These are phyloP conservation scores for Coniochaeta sp. DNA, from an alignment of 2,329 filamentous ascomycete species.

Conservation along the genomic window DNA sequence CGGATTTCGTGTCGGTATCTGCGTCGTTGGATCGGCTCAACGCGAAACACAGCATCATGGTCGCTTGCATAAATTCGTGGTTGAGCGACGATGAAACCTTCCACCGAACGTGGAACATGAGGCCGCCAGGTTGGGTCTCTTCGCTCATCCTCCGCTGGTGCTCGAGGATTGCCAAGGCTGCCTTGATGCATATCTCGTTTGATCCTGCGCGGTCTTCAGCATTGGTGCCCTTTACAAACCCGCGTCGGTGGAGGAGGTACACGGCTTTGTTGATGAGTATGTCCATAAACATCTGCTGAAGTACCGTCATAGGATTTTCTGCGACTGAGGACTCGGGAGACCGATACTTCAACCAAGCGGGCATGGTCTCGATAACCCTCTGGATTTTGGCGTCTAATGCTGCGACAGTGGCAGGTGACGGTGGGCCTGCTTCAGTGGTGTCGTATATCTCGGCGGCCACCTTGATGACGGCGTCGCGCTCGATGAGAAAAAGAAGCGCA, in stretches of 20 bases:
- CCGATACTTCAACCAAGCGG: not conserved
- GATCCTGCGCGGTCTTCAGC: not conserved
- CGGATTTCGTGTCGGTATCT: not conserved
- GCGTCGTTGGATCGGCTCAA: not conserved
- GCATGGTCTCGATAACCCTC: not conserved
- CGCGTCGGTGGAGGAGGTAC: not conserved
- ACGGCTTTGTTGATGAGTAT: not conserved
- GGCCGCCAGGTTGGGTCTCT: not conserved
- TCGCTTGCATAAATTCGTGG: not conserved
- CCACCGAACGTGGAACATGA: not conserved
- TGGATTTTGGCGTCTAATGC: not conserved
- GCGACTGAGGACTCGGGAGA: not conserved
- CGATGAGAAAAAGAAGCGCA: not conserved
- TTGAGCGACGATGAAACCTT: not conserved
- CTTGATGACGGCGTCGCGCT: not conserved
- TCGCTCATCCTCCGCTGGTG: not conserved
- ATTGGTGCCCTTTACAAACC: not conserved
- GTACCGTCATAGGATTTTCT: not conserved
- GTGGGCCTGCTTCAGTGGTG: constrained; percentile 1
- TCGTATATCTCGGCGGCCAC: not conserved
- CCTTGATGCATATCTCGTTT: not conserved
- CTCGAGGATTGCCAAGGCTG: not conserved
- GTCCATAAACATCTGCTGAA: not conserved
- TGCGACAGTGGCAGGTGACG: not conserved
- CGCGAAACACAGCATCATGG: not conserved